Base-by-base conservation (phyloP, 441 rosid genomes). In the Gossypium laxum region DNA sequence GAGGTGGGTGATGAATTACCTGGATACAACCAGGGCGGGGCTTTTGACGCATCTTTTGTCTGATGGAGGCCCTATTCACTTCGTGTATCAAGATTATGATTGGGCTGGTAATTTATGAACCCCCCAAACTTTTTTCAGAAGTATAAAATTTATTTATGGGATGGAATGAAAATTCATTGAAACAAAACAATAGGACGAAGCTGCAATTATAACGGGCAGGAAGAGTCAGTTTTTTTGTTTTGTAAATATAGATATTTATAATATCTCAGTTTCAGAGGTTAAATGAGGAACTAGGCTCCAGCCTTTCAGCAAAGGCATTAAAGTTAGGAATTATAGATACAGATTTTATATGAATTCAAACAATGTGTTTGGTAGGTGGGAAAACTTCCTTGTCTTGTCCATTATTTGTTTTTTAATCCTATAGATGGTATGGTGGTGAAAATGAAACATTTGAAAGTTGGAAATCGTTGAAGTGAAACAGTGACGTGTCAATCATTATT, bases 11-110 rank as follows among this genome's bases (percentile, higher is more conserved):
- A 73, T 89, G 67, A 82, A 74, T 71, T 91, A 86, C 82, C 56
- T 90, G 82, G 96, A 93, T 77, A 84, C 93, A 66, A 86, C 82
- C 0, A 85, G 80, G 74, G 84, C 91, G 11, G 97, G 98, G 47
- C 90, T 89, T 47, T 76, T 88, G 74, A 89, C 86, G 0, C 96
- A 91, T 86, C 91, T 93, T 57, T 69, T 86, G 71, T 76, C 79
- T 59, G 96, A 91, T 74, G 92, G 90, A 2, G 85, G 90, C 6
- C 85, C 92, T 15, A 61, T 93, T 68, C 67, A 78, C 58, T 77
- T 91, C 45, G 83, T 83, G 8, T 89, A 89, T 81, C 91, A 86
- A 69, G 77, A 86, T 38, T 92, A 83, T 73, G 92, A 91, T 73
- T 88, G 96, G 96, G 81, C 96, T 66, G 78, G 86, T 60, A 89